Evolutionary conservation across 2,329 filamentous ascomycete species (phyloP), one percentile per base, ranked within the genome.

Genomic region (Dactylella cylindrospora): DNA sequence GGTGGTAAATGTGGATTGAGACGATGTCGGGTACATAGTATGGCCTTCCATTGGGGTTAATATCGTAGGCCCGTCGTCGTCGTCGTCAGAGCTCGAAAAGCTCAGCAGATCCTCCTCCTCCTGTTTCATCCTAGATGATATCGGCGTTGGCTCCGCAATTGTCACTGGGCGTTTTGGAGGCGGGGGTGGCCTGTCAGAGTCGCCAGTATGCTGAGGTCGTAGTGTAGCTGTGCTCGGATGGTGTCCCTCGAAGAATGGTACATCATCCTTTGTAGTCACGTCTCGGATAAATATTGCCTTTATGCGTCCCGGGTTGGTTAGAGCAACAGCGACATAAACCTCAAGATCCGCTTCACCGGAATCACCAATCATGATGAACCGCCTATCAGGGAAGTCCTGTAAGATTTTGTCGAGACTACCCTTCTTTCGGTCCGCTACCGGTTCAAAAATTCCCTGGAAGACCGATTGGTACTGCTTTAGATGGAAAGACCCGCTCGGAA

Each of bases 391-490:
- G 67, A 98, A 98, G 71, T 98, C 94, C 49, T 80, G 78, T 70
- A 97, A 78, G 20, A 98, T 86, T 68, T 84, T 84, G 65, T 94
- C 89, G 1, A 98, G 76, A 0, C 89, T 90, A 0, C 85, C 84
- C 72, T 90, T 91, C 76, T 98, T 98, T 55, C 91, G 79, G 73
- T 98, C 94, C 0, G 91, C 90, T 0, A 96, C 93, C 7, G 93
- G 93, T 73, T 98, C 93, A 68, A 98, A 97, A 32, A 98, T 95
- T 0, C 94, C 93, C 73, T 97, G 91, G 10, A 98, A 78, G 88
- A 97, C 96, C 40, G 94, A 93, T 62, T 83, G 88, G 73, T 98
- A 98, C 67, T 95, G 89, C 73, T 98, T 98, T 67, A 98, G 73
- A 71, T 98, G 94, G 67, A 97, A 87, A 0, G 91, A 96, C 0